Conservation (phyloP, 768 basidiomycete species). For the Tylopilus plumbeoviolaceoides region DNA sequence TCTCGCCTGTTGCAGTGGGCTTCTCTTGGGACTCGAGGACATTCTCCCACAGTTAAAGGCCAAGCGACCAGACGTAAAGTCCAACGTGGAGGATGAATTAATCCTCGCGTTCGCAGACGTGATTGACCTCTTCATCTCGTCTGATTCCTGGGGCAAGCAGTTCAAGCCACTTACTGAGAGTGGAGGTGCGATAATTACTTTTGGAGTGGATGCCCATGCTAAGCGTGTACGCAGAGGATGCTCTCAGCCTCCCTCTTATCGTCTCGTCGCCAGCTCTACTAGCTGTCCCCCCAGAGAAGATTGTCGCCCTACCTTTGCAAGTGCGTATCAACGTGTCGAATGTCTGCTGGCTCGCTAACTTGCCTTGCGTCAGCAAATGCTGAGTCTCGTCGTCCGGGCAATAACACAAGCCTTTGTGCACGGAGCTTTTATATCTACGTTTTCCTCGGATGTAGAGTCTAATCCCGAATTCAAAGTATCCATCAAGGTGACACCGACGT, state of each 20-base stretch:
- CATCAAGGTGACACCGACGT: constrained; percentile 9
- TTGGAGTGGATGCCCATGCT: constrained; percentile 1
- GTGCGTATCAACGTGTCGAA: constrained; percentile 31
- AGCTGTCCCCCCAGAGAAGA: constrained; percentile 48
- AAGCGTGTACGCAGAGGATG: constrained; percentile 34
- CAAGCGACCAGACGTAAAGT: constrained; percentile 32
- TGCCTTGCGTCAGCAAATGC: constrained; percentile 19
- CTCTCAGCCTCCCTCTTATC: constrained; percentile 44
- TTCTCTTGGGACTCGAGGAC: constrained; percentile 64
- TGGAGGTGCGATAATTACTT: constrained; percentile 29
- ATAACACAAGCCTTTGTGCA: constrained; percentile 53
- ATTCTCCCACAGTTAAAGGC: constrained; percentile 31
- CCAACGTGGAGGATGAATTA: constrained; percentile 57
- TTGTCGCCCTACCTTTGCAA: constrained; percentile 58
- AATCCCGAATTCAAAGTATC: constrained; percentile 18
- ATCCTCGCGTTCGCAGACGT: constrained; percentile 71
- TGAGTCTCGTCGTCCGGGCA: constrained; percentile 38
- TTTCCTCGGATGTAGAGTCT: constrained; percentile 34
- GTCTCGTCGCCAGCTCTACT: constrained; percentile 59
- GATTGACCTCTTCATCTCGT: constrained; percentile 52
- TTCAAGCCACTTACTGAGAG: constrained; percentile 53
- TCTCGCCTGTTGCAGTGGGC: constrained; percentile 59
- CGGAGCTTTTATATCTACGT: constrained; percentile 50
- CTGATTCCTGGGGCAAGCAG: constrained; percentile 61
- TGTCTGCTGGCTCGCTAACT: constrained; percentile 8